Evolutionary conservation across 805 yeast genomes (phyloP), one percentile per base, ranked within the genome.

Genomic region (Starmerella potacharoeniae): DNA sequence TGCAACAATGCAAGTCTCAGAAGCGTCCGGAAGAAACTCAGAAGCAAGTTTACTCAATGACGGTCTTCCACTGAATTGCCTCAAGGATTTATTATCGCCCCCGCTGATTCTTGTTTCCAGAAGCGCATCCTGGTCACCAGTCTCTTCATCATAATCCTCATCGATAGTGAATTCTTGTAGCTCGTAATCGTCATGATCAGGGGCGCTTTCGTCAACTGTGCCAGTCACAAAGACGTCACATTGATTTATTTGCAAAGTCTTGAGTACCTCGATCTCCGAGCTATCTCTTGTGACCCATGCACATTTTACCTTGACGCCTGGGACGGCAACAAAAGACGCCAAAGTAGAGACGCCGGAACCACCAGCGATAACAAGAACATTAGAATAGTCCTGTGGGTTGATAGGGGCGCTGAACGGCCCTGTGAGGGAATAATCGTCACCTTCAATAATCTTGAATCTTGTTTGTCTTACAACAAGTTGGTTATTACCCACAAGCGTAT

Each of bases 401-500:
- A 68, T 56, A 4, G 73, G 63, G 10, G 68, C 55, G 36, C 57
- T 9, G 54, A 60, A 72, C 2, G 75, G 75, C 0, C 76, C 80
- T 65, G 11, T 73, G 62, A 56, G 73, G 68, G 60, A 70, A 58
- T 49, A 69, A 47, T 17, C 68, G 64, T 48, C 62, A 49, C 54
- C 68, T 11, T 42, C 51, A 62, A 28, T 65, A 48, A 54, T 67
- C 58, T 51, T 74, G 56, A 58, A 64, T 7, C 63, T 53, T 65
- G 65, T 73, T 65, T 64, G 73, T 68, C 65, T 75, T 17, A 66
- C 65, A 6, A 69, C 65, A 30, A 71, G 62, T 51, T 60, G 53
- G 79, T 67, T 6, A 76, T 72, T 22, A 77, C 71, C 8, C 83
- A 77, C 71, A 49, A 77, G 66, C 39, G 74, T 71, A 64, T 77